Evolutionary conservation across 73 alveolate species (phyloP), one percentile per base, ranked within the genome.

Genomic region (Breviolum minutum): DNA sequence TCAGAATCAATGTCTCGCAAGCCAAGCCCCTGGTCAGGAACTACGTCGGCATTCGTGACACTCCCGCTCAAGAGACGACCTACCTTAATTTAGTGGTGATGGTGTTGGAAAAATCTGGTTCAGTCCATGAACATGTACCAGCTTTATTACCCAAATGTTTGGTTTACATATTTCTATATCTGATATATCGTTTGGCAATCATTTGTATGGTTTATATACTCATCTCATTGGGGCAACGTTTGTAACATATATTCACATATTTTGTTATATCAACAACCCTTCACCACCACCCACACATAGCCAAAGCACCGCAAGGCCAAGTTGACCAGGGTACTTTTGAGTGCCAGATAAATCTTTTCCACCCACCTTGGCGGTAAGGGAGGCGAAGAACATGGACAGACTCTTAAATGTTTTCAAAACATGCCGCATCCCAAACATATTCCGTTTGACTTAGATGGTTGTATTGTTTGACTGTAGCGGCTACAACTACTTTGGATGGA

Each of bases 21-120:
- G 80, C 30, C 29, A 9, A 70, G 80, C 80, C 80, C 80, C 80
- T 70, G 80, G 80, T 70, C 80, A 70, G 80, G 80, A 26, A 17
- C 30, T 7, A 70, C 80, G 16, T 30, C 80, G 8, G 80, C 80
- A 70, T 26, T 30, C 24, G 14, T 70, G 40, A 70, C 9, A 17
- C 24, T 26, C 40, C 8, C 80, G 8, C 24, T 70, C 80, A 70
- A 30, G 40, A 10, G 80, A 30, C 80, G 80, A 8, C 29, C 80
- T 17, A 70, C 80, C 80, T 70, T 8, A 70, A 70, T 70, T 70
- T 26, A 30, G 40, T 16, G 8, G 80, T 26, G 13, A 16, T 17
- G 29, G 27, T 9, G 27, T 9, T 17, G 16, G 30, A 17, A 70
- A 30, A 70, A 17, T 10, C 8, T 17, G 6, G 24, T 9, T 17